Percentiles rank a stretch among this genome's conserved stretches.
Evolutionary conservation across 1,139 yeast species (phyloP).

Genomic region (Suhomyces chickasaworum): DNA sequence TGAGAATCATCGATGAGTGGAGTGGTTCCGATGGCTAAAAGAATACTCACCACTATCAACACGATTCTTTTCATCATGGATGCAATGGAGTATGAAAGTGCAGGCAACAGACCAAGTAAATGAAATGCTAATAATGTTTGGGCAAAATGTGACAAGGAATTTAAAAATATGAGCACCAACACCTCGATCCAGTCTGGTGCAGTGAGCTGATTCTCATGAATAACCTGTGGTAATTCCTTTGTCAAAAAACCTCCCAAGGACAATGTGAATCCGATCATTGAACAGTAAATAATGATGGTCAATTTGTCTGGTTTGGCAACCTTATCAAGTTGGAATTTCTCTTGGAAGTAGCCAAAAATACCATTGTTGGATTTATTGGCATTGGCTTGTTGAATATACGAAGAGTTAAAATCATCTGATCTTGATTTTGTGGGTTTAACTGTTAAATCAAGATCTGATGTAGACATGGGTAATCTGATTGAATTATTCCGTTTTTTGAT

Average conservation of each 20-base stretch:
- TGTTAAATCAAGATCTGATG: slow-evolving; percentile 35
- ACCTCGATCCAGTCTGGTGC: slow-evolving; percentile 16
- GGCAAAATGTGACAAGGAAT: slow-evolving; percentile 38
- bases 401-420: slow-evolving; percentile 1
- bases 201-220: slow-evolving; percentile 7
- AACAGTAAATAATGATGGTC: slow-evolving; percentile 41
- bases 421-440: slow-evolving; percentile 15
- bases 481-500: slow-evolving; percentile 32
- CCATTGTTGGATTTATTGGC: slow-evolving; percentile 23
- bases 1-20: slow-evolving; percentile 13
- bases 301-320: slow-evolving; percentile 40
- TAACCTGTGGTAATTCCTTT: slow-evolving; percentile 31
- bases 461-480: slow-evolving; percentile 35
- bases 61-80: slow-evolving; percentile 48
- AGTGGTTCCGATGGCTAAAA: slow-evolving; percentile 26
- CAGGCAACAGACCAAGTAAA: slow-evolving; percentile 42
- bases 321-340: slow-evolving; percentile 21
- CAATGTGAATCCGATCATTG: slow-evolving; percentile 36
- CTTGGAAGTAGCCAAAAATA: slow-evolving; percentile 26
- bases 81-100: slow-evolving; percentile 45
- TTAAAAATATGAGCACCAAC: slow-evolving; percentile 28
- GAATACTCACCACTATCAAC: slow-evolving; percentile 37
- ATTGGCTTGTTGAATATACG: slow-evolving; percentile 20
- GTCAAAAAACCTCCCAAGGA: slow-evolving; percentile 35
- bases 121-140: slow-evolving; percentile 42